Evolutionary conservation across 1,284 basidiomycete species (phyloP).

Genomic region (Austroboletus olivaceoglutinosus): DNA sequence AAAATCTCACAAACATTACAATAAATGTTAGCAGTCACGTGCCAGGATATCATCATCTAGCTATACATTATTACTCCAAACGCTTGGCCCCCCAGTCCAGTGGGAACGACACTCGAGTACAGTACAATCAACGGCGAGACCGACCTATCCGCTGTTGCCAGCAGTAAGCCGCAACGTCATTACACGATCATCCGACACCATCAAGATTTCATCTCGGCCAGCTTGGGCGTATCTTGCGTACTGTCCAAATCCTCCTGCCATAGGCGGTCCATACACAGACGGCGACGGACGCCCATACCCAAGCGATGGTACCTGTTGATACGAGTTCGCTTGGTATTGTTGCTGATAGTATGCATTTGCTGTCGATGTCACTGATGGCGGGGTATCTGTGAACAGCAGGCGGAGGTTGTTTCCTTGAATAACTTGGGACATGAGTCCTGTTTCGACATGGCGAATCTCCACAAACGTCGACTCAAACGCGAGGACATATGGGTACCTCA

Average conservation of each 20-base stretch:
- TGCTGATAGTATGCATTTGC: constrained; percentile 36
- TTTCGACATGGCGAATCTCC: constrained; percentile 95
- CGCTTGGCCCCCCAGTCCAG: constrained; percentile 12
- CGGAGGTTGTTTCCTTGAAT: constrained; percentile 91
- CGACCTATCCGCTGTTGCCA: constrained; percentile 15
- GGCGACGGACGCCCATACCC: constrained; percentile 35
- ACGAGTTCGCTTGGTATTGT: constrained; percentile 37
- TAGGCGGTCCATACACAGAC: constrained; percentile 43
- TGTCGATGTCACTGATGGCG: constrained; percentile 72
- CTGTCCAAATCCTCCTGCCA: constrained; percentile 36
- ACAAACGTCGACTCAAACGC: constrained; percentile 97
- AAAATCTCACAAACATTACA: not conserved
- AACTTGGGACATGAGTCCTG: constrained; percentile 89
- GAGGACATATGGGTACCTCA: constrained; percentile 95
- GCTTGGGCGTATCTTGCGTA: constrained; percentile 44
- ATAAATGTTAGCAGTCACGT: constrained; percentile 6
- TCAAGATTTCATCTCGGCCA: constrained; percentile 73
- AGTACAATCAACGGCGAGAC: constrained; percentile 9
- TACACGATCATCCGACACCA: constrained; percentile 78
- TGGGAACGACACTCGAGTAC: constrained; percentile 14
- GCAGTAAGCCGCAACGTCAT: constrained; percentile 52
- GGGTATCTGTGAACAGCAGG: constrained; percentile 91
- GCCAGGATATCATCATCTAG: not conserved
- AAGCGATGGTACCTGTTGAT: constrained; percentile 29
- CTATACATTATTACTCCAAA: constrained; percentile 22